Base-by-base conservation (phyloP, 768 basidiomycete genomes). In the Leccinum longicurvipes region DNA sequence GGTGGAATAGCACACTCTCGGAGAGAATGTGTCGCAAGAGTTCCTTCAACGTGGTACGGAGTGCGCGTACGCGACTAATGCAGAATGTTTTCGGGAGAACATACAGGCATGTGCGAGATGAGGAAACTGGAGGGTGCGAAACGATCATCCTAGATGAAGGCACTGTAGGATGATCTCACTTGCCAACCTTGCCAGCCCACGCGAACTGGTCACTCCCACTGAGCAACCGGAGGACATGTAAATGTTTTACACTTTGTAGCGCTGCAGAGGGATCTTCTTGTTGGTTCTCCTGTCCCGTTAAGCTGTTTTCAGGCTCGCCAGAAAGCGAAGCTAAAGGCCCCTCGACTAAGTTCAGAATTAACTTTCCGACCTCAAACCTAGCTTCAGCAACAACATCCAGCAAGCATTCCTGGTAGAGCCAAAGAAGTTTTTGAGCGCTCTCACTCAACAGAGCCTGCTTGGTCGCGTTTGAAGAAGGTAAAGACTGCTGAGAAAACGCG, bases 301-400 rank as follows among this genome's bases (percentile, higher is more conserved):
- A 28, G 23, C 17, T 28, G 1, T 3, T 45, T 21, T 27, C 59
- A 9, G 53, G 41, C 23, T 57, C 53, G 23, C 42, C 54, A 1
- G 65, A 60, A 25, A 66, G 53, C 32, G 65, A 57, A 10, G 47
- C 53, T 2, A 68, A 51, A 12, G 71, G 71, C 28, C 65, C 67
- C 44, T 74, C 68, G 46, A 69, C 59, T 59, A 86, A 75, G 53
- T 76, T 74, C 53, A 76, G 75, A 27, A 94, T 71, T 21, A 95
- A 66, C 68, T 92, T 92, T 2, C 91, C 91, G 34, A 88, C 83
- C 68, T 98, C 95, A 62, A 95, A 98, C 49, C 85, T 78, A 25
- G 84, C 84, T 67, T 94, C 93, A 0, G 84, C 82, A 4, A 90
- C 86, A 1, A 92, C 72, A 1, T 79, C 74, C 0, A 93, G 91